A percentile compares a stretch with the other conserved stretches of the same genome.
Conservation (phyloP, 352 stramenopile genomes). For the Peronospora farinosa region DNA sequence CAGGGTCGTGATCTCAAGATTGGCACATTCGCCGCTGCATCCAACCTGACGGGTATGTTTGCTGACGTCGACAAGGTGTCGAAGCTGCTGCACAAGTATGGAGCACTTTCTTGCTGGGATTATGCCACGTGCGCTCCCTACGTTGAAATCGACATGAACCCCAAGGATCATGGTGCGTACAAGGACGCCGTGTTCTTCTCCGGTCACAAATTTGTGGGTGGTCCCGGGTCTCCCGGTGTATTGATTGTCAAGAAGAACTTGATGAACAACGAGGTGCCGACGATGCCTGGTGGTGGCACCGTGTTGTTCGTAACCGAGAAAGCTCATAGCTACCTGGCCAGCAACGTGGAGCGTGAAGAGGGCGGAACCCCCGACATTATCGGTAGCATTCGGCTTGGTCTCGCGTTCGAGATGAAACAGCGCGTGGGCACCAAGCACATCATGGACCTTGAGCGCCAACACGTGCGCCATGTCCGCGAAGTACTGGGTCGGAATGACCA, state of each 20-base stretch:
- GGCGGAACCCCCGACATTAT: constrained; percentile 95
- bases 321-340: constrained; percentile 66
- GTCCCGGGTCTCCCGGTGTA: constrained; percentile 88
- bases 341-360: constrained; percentile 87
- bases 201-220: constrained; percentile 95
- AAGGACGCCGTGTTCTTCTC: constrained; percentile 95
- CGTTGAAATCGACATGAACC: constrained; percentile 94
- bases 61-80: constrained; percentile 86
- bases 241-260: constrained; percentile 92
- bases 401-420: constrained; percentile 90
- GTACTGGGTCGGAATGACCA: constrained; percentile 44
- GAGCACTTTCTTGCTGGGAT: constrained; percentile 92
- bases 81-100: constrained; percentile 86
- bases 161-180: constrained; percentile 39
- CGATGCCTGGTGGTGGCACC: constrained; percentile 39
- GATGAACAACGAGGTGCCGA: constrained; percentile 55
- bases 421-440: constrained; percentile 49
- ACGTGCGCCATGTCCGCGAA: constrained; percentile 35
- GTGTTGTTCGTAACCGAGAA: constrained; percentile 57
- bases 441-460: constrained; percentile 42
- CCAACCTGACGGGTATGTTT: constrained; percentile 93
- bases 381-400: constrained; percentile 88
- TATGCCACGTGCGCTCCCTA: constrained; percentile 93
- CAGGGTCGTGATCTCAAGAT: constrained; percentile 54
- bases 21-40: constrained; percentile 89